phyloP scores from a whole-genome alignment of 2,329 filamentous ascomycete species.

The Alternaria burnsii region DNA sequence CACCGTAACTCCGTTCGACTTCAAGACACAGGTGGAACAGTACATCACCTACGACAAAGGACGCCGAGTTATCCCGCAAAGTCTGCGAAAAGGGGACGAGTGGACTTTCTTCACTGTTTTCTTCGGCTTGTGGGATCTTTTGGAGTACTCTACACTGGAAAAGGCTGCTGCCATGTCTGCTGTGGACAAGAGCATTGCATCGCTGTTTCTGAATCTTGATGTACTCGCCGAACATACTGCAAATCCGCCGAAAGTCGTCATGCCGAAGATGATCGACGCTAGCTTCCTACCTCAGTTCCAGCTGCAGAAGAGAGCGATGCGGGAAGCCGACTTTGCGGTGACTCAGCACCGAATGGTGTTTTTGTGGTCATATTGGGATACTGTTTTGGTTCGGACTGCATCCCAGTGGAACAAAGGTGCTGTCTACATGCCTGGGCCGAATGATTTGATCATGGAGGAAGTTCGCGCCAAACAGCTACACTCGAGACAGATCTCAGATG shows the following conservation, averaged over 20 bases:
- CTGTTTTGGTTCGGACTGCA: constrained; percentile 39
- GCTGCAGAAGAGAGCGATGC: constrained; percentile 30
- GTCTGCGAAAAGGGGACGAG: constrained; percentile 32
- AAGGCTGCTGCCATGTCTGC: constrained; percentile 39
- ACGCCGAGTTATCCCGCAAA: constrained; percentile 25
- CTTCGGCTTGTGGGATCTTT: constrained; percentile 50
- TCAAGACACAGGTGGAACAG: constrained; percentile 50
- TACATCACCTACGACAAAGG: constrained; percentile 41
- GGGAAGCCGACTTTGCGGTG: constrained; percentile 37
- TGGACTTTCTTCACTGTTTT: constrained; percentile 49
- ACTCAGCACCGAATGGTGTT: constrained; percentile 46
- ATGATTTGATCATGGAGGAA: constrained; percentile 47
- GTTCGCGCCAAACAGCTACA: constrained; percentile 46
- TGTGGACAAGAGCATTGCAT: constrained; percentile 44
- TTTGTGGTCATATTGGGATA: constrained; percentile 49
- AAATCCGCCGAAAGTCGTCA: constrained; percentile 38
- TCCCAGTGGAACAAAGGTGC: constrained; percentile 42
- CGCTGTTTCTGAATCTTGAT: constrained; percentile 47
- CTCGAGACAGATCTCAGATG: constrained; percentile 43
- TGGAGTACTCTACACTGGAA: constrained; percentile 43
- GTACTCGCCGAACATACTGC: constrained; percentile 38
- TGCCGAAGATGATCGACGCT: constrained; percentile 46
- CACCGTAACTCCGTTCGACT: constrained; percentile 39
- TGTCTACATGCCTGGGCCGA: constrained; percentile 45
- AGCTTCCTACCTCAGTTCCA: constrained; percentile 49